Evolutionary conservation across 2,329 filamentous ascomycete species (phyloP).

Genomic region (Aspergillus latus): DNA sequence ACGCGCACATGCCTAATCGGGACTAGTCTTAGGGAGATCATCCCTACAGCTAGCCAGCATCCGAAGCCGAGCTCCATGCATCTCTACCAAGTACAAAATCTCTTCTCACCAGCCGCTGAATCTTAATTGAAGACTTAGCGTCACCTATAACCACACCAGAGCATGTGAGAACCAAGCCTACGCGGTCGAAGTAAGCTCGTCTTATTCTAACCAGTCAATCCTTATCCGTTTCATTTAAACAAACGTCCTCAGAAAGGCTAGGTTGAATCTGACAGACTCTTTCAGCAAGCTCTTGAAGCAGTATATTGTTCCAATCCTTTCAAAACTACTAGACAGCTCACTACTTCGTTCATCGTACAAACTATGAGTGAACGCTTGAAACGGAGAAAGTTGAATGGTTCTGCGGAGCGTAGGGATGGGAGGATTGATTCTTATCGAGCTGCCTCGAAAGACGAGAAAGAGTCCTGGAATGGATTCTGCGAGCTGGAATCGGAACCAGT

Average conservation of each 20-base stretch:
- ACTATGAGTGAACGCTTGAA: slow-evolving; percentile 33
- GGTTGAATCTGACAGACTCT: background rate
- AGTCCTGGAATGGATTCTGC: slow-evolving; percentile 49
- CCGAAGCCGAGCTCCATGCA: background rate
- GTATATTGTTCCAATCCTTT: background rate
- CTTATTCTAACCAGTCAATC: background rate
- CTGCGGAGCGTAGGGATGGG: slow-evolving; percentile 23
- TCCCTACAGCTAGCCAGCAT: background rate
- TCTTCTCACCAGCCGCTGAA: background rate
- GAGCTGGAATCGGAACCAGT: slow-evolving; percentile 91
- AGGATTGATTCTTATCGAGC: slow-evolving; percentile 25
- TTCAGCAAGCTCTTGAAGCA: background rate
- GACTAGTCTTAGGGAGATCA: slow-evolving; percentile 8
- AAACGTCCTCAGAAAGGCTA: background rate
- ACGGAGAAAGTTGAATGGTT: slow-evolving; percentile 28
- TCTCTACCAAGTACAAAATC: background rate
- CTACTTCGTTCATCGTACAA: background rate
- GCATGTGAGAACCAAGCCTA: background rate
- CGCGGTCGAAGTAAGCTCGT: background rate
- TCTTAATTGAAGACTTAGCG: background rate
- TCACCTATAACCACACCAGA: background rate
- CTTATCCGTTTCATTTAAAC: background rate
- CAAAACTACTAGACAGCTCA: background rate
- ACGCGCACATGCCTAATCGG: slow-evolving; percentile 10
- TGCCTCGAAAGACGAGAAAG: slow-evolving; percentile 41